A percentile compares a stretch with the other conserved stretches of the same genome.
Evolutionary conservation across 192 early-diverging fungal genomes (phyloP).

Genomic region (Coemansia sp.): DNA sequence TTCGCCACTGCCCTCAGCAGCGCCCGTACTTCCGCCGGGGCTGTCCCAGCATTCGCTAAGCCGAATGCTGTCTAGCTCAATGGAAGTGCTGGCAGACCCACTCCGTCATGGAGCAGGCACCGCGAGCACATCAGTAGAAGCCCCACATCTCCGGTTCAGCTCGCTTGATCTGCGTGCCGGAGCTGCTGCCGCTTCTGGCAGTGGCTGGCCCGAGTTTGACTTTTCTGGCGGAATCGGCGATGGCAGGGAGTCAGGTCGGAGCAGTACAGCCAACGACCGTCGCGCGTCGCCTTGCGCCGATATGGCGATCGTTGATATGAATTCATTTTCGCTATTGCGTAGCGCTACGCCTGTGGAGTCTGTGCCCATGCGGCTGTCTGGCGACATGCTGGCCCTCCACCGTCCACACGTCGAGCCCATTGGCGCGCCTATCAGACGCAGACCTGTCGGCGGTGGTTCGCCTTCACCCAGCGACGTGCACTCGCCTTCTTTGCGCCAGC

Average conservation of each 20-base stretch:
- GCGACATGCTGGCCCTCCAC: slow-evolving; percentile 26
- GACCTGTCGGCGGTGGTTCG: slow-evolving; percentile 3
- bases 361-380: slow-evolving; percentile 22
- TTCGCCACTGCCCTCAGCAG: slow-evolving; percentile 5
- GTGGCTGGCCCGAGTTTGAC: slow-evolving; percentile 11
- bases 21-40: neutral
- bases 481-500: slow-evolving; percentile 4
- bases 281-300: slow-evolving; percentile 11
- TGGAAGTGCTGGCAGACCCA: neutral
- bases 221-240: neutral
- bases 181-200: neutral
- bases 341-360: slow-evolving; percentile 34
- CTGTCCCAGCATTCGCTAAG: neutral
- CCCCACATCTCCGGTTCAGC: neutral
- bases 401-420: slow-evolving; percentile 44
- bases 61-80: neutral
- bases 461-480: slow-evolving; percentile 10
- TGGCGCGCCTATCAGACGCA: slow-evolving; percentile 31
- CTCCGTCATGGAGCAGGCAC: neutral
- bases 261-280: slow-evolving; percentile 24
- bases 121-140: neutral
- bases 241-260: slow-evolving; percentile 18
- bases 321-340: slow-evolving; percentile 18
- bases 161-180: slow-evolving; percentile 7
- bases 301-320: neutral